Conservation (phyloP, 768 basidiomycete species). For the Auricularia cornea region DNA sequence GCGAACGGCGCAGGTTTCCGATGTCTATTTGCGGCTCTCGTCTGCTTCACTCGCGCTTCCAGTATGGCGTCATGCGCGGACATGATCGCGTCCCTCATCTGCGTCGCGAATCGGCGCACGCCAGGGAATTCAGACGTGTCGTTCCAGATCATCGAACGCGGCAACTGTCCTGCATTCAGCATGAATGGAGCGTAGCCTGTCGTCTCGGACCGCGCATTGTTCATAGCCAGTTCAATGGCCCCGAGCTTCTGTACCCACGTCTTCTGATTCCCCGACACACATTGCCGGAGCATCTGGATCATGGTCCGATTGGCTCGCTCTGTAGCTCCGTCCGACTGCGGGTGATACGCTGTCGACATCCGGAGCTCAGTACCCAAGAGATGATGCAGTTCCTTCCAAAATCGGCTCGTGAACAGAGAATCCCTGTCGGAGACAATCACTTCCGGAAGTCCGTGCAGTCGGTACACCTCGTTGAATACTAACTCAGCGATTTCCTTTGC, state of each 20-base stretch:
- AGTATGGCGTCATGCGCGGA: slow-evolving; percentile 27
- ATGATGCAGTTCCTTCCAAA: slow-evolving; percentile 31
- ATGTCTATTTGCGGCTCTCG: slow-evolving; percentile 18
- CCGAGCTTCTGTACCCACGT: slow-evolving; percentile 13
- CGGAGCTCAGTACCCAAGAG: slow-evolving; percentile 22
- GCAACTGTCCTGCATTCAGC: slow-evolving; percentile 10
- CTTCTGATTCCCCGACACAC: slow-evolving; percentile 8
- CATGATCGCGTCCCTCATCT: slow-evolving; percentile 22
- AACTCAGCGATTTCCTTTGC: slow-evolving; percentile 29
- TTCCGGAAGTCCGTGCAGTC: slow-evolving; percentile 31
- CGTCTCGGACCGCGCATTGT: slow-evolving; percentile 10
- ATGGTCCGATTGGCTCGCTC: slow-evolving; percentile 25
- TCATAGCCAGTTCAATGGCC: slow-evolving; percentile 15
- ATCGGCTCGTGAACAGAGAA: slow-evolving; percentile 29
- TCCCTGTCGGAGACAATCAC: slow-evolving; percentile 23
- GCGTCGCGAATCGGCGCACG: slow-evolving; percentile 18
- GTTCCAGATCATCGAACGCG: slow-evolving; percentile 8
- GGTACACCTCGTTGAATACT: slow-evolving; percentile 28
- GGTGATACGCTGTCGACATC: slow-evolving; percentile 36
- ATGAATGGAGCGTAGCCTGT: slow-evolving; percentile 15
- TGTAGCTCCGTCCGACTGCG: slow-evolving; percentile 33
- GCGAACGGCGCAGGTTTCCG: slow-evolving; percentile 11
- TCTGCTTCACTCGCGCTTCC: slow-evolving; percentile 25
- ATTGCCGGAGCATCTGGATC: slow-evolving; percentile 8
- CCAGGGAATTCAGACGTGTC: slow-evolving; percentile 16